Percentiles rank a stretch among this genome's conserved stretches.
Conservation (phyloP, 257 asterid species). For the Solanum infundibuliforme region DNA sequence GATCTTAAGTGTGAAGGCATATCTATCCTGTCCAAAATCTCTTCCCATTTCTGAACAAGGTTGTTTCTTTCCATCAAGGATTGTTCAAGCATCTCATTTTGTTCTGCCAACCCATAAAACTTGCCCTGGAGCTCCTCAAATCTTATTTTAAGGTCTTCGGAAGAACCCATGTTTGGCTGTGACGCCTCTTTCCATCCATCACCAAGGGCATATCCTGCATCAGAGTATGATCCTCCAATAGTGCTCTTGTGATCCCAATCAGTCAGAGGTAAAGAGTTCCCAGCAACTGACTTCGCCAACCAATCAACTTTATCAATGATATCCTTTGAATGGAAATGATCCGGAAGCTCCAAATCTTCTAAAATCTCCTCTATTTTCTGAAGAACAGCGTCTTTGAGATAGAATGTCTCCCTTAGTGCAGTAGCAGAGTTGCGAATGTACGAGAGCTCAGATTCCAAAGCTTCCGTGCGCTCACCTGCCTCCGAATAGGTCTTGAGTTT, state of each 20-base stretch:
- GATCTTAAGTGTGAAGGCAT: slow-evolving; percentile 77
- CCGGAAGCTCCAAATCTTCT: slow-evolving; percentile 93
- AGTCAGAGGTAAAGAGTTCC: slow-evolving; percentile 35
- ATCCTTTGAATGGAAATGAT: slow-evolving; percentile 75
- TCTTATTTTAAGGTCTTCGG: slow-evolving; percentile 59
- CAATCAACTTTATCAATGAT: slow-evolving; percentile 83
- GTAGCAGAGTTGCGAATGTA: slow-evolving; percentile 97
- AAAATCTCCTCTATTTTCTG: slow-evolving; percentile 95
- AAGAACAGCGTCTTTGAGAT: slow-evolving; percentile 88
- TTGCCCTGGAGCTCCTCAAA: slow-evolving; percentile 80
- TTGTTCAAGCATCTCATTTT: slow-evolving; percentile 98
- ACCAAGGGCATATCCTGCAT: slow-evolving; percentile 42
- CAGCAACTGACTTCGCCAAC: slow-evolving; percentile 70
- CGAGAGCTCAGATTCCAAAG: slow-evolving; percentile 93
- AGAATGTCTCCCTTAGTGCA: slow-evolving; percentile 90
- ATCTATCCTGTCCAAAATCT: slow-evolving; percentile 51
- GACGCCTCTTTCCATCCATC: slow-evolving; percentile 63
- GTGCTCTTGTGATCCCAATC: slow-evolving; percentile 68
- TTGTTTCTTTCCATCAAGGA: slow-evolving; percentile 85
- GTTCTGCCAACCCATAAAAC: slow-evolving; percentile 91
- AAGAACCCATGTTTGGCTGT: slow-evolving; percentile 32
- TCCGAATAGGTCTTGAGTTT: slow-evolving; percentile 77
- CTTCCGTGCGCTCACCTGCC: slow-evolving; percentile 99
- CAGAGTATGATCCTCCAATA: slow-evolving; percentile 48
- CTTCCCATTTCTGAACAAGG: slow-evolving; percentile 90